A percentile compares a stretch with the other conserved stretches of the same genome.
phyloP scores from a whole-genome alignment of 257 asterid genomes.

The Lavandula angustifolia region DNA sequence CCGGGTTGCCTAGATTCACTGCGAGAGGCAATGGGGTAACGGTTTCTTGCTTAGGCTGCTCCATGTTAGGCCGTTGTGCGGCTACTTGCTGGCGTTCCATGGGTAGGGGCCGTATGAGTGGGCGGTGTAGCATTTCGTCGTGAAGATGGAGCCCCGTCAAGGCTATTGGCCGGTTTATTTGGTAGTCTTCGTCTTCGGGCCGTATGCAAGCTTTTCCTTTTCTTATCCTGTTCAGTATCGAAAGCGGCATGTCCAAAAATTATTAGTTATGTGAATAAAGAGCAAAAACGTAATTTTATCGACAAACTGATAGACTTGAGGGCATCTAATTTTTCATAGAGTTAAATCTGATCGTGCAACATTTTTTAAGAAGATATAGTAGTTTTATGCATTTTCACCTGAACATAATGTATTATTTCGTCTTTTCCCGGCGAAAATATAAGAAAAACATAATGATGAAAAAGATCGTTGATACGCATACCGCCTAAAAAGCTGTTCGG shows the following conservation, averaged over 20 bases:
- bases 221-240: constrained; percentile 56
- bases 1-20: constrained; percentile 34
- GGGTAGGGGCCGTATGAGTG: constrained; percentile 69
- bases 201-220: constrained; percentile 89
- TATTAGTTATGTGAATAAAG: too few species aligned
- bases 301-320: too few species aligned
- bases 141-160: constrained; percentile 59
- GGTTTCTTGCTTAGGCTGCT: constrained; percentile 42
- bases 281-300: too few species aligned
- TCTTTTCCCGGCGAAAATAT: too few species aligned
- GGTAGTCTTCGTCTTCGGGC: constrained; percentile 62
- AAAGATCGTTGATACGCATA: constrained; percentile 23
- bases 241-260: too few species aligned
- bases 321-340: too few species aligned
- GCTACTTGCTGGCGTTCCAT: constrained; percentile 50
- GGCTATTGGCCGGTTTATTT: constrained; percentile 47
- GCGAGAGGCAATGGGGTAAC: constrained; percentile 29
- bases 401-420: too few species aligned
- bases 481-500: constrained; percentile 86
- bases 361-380: too few species aligned
- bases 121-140: constrained; percentile 66
- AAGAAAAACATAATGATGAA: neutral
- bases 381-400: too few species aligned
- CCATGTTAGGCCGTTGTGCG: constrained; percentile 29
- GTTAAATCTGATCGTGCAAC: too few species aligned